phyloP scores from a whole-genome alignment of 2,329 filamentous ascomycete species.

The Beauveria asiatica region DNA sequence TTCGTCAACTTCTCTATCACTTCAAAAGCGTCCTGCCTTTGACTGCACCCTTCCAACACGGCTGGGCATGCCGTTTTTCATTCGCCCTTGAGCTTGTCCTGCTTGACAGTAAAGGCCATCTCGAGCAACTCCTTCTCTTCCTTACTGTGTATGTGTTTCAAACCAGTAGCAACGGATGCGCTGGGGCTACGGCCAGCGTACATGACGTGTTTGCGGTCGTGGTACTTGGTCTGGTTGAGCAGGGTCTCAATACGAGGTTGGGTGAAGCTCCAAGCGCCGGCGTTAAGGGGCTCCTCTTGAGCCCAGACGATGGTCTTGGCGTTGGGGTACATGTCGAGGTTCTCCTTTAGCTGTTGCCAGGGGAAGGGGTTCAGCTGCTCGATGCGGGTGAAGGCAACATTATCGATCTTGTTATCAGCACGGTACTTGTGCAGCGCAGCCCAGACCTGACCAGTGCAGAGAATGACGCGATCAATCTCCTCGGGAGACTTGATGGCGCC shows the following conservation, averaged over 20 bases:
- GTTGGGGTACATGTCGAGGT: conserved; percentile 94
- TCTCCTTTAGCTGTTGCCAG: conserved; percentile 93
- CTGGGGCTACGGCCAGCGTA: conserved; percentile 93
- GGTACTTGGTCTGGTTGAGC: conserved; percentile 84
- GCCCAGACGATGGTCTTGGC: conserved; percentile 96
- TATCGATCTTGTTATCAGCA: conserved; percentile 73
- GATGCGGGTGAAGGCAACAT: conserved; percentile 88
- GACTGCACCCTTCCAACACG: neutral
- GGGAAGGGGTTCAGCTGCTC: conserved; percentile 99
- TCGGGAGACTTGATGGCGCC: conserved; percentile 69
- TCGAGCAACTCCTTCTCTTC: conserved; percentile 82
- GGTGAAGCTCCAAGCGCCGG: conserved; percentile 93
- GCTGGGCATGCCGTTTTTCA: conserved; percentile 24
- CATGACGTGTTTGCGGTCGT: conserved; percentile 92
- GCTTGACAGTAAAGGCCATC: conserved; percentile 54
- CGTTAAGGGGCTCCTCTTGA: conserved; percentile 96
- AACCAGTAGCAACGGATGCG: conserved; percentile 85
- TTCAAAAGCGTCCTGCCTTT: neutral
- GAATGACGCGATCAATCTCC: conserved; percentile 85
- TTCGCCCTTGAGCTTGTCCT: conserved; percentile 63
- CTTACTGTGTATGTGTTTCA: conserved; percentile 81
- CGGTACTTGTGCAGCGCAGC: conserved; percentile 86
- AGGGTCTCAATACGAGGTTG: conserved; percentile 96
- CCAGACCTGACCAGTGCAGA: conserved; percentile 94
- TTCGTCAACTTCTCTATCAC: neutral